Base-by-base conservation (phyloP, 768 basidiomycete genomes). In the Phylloporus rhodoxanthus region DNA sequence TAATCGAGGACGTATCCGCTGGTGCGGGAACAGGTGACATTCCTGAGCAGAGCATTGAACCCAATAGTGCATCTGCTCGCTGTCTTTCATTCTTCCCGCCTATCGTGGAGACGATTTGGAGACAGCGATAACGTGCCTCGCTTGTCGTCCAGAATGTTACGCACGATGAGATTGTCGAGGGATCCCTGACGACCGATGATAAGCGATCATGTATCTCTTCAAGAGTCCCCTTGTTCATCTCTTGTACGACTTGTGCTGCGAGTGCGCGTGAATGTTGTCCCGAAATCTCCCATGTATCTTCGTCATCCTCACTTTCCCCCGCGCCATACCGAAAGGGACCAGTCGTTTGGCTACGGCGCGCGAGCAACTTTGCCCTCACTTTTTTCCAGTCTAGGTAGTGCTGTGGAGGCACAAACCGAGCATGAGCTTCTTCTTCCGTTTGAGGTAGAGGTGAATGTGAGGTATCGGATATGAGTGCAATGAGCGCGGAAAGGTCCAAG, bases 391-490 rank as follows among this genome's bases (percentile, higher is more conserved):
- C 76, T 9, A 77, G 68, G 51, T 84, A 81, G 38, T 72, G 70
- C 28, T 72, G 70, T 0, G 82, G 71, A 4, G 84, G 80, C 9
- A 80, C 72, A 58, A 90, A 94, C 4, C 86, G 76, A 11, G 65
- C 61, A 17, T 80, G 72, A 0, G 88, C 82, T 29, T 83, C 84
- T 13, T 78, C 76, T 0, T 75, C 56, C 0, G 75, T 72, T 1
- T 51, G 36, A 0, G 91, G 91, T 0, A 91, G 70, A 1, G 76
- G 72, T 0, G 82, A 73, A 64, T 93, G 91, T 0, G 87, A 85
- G 45, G 90, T 80, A 54, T 91, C 89, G 10, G 87, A 90, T 37
- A 88, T 76, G 25, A 93, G 75, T 0, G 92, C 91, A 47, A 95
- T 85, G 40, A 95, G 76, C 1, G 87, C 75, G 1, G 89, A 92